Percentiles rank a stretch among this genome's conserved stretches.
phyloP scores from a whole-genome alignment of 352 stramenopile species.

The Pythium vanterpoolii region DNA sequence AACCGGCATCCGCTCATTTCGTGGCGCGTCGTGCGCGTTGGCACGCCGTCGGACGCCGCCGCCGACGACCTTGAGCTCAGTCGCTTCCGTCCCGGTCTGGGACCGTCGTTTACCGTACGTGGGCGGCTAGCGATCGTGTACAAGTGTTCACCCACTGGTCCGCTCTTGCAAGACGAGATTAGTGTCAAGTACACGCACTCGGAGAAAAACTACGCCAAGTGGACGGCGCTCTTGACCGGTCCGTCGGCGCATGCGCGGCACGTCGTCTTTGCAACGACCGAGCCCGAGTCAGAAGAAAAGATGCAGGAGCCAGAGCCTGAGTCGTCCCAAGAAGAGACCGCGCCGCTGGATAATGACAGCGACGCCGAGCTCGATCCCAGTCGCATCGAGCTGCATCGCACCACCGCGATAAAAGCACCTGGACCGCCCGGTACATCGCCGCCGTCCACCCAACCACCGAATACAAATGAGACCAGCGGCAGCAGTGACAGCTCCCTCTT shows the following conservation, averaged over 20 bases:
- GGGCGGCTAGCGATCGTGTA: constrained; percentile 15
- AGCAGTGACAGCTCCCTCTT: constrained; percentile 7
- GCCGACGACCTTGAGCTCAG: constrained; percentile 7
- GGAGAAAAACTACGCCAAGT: constrained; percentile 10
- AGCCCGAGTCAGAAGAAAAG: constrained; percentile 24
- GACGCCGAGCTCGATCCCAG: neutral
- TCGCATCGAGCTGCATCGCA: neutral
- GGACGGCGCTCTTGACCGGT: constrained; percentile 11
- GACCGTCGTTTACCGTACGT: constrained; percentile 20
- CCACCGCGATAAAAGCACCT: neutral
- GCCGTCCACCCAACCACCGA: neutral
- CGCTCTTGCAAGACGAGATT: neutral
- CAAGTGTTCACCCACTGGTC: neutral
- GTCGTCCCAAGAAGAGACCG: constrained; percentile 12
- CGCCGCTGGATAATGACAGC: constrained; percentile 2
- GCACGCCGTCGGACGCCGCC: neutral
- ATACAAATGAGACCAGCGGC: neutral
- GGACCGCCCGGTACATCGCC: neutral
- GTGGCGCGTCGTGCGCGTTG: constrained; percentile 39
- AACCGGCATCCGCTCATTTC: constrained; percentile 32
- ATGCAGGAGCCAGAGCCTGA: constrained; percentile 14
- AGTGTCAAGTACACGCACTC: constrained; percentile 16
- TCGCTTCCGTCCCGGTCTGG: neutral
- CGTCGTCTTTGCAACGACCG: neutral
- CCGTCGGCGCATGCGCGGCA: neutral